Conservation (phyloP, 2,329 filamentous ascomycete species). For the Exophiala dermatitidis region DNA sequence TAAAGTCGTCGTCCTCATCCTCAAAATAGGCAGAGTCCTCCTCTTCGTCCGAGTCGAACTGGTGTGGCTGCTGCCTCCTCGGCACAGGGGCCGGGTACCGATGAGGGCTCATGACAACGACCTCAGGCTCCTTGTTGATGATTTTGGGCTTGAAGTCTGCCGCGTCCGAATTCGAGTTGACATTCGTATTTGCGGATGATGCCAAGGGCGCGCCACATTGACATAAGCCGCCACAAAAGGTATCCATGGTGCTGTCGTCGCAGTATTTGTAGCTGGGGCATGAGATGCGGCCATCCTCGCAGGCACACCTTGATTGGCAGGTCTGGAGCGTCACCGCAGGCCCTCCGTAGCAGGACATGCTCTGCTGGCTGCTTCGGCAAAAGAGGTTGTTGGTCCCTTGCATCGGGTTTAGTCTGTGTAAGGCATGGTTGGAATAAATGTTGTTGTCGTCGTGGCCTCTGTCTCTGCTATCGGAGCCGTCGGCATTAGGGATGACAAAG, state of each 20-base stretch:
- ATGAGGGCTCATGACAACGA: not conserved
- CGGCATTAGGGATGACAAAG: not conserved
- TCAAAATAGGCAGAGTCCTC: constrained; percentile 5
- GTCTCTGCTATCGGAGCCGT: not conserved
- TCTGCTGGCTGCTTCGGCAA: constrained; percentile 6
- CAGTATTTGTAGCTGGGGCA: constrained; percentile 13
- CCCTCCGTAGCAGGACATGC: constrained; percentile 13
- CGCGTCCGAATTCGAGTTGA: not conserved
- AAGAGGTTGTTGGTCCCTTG: constrained; percentile 3
- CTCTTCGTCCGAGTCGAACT: not conserved
- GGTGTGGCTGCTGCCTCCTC: no score
- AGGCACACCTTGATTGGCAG: constrained; percentile 3
- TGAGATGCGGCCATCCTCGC: constrained; percentile 9
- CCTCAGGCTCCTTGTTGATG: not conserved
- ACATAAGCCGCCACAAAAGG: constrained; percentile 11
- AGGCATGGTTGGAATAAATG: not conserved
- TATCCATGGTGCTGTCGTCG: constrained; percentile 13
- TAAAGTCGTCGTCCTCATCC: constrained; percentile 1
- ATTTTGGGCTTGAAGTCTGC: not conserved
- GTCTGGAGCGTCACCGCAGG: constrained; percentile 1
- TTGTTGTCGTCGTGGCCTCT: not conserved
- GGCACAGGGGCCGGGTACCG: not conserved
- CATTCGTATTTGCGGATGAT: not conserved
- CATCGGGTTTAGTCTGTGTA: constrained; percentile 2
- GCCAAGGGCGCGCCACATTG: not conserved